These are phyloP conservation scores for Serendipita sp. DNA, from an alignment of 768 basidiomycete genomes.

Conservation along the genomic window DNA sequence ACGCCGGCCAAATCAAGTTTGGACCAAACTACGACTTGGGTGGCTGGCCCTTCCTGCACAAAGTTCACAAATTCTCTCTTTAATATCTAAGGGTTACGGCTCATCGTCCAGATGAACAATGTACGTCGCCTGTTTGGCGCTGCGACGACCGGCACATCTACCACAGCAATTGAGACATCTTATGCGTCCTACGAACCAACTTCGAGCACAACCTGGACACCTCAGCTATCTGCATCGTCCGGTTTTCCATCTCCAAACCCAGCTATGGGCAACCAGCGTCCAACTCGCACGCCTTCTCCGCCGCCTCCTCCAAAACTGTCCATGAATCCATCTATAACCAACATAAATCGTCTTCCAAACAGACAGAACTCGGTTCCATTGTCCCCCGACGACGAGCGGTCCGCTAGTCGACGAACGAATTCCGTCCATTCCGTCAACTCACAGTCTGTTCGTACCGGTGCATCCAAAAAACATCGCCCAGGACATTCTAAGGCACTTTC, in stretches of 20 bases:
- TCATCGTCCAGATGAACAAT: background rate
- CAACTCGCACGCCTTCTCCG: background rate
- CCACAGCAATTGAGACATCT: background rate
- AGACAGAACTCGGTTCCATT: background rate
- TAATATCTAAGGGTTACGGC: background rate
- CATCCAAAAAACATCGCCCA: background rate
- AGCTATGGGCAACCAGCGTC: background rate
- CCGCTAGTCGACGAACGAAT: background rate
- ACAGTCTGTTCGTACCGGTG: background rate
- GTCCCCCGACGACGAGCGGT: background rate
- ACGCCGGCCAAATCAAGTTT: background rate
- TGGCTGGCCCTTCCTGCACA: background rate
- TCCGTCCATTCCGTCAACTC: background rate
- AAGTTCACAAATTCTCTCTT: background rate
- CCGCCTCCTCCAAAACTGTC: background rate
- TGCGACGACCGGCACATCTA: background rate
- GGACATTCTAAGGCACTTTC: slow-evolving; percentile 2
- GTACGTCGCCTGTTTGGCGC: background rate
- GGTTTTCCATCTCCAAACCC: background rate
- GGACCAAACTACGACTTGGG: background rate
- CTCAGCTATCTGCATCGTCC: background rate
- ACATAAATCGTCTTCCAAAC: background rate
- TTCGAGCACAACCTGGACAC: background rate
- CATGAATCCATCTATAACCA: background rate
- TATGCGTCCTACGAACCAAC: background rate